phyloP scores from a whole-genome alignment of 2,329 filamentous ascomycete genomes.

The Thielaviopsis ethacetica region DNA sequence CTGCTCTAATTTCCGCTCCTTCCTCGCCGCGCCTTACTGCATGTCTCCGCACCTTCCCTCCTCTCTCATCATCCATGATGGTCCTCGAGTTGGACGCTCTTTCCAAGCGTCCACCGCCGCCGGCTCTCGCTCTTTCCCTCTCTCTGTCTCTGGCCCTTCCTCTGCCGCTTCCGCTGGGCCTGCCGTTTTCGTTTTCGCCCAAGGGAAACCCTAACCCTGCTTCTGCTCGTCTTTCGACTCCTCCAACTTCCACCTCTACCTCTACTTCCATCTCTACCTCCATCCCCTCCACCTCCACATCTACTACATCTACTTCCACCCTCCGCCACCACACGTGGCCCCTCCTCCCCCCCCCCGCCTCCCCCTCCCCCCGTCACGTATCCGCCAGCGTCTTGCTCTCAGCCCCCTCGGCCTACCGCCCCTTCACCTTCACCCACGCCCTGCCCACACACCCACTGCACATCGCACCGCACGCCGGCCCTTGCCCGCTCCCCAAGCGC shows the following conservation, averaged over 20 bases:
- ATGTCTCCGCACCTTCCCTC: too few species aligned
- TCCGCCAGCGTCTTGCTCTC: not conserved
- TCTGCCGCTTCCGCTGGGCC: not conserved
- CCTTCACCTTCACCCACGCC: not conserved
- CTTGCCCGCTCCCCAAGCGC: slow-evolving; percentile 27
- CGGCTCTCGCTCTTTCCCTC: not conserved
- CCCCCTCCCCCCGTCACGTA: not conserved
- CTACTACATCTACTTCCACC: not conserved
- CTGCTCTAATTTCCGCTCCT: not conserved
- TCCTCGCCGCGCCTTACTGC: not conserved
- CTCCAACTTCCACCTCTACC: too few species aligned
- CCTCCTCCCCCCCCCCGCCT: not conserved
- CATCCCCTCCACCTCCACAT: too few species aligned
- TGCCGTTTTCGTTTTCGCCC: too few species aligned
- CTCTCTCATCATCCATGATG: not conserved
- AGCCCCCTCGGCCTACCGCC: not conserved
- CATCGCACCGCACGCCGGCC: not conserved
- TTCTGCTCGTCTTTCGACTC: too few species aligned
- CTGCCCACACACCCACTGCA: not conserved
- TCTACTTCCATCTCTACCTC: too few species aligned
- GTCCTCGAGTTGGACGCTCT: not conserved
- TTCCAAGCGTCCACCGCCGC: not conserved
- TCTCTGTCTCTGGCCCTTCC: not conserved
- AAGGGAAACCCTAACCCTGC: too few species aligned
- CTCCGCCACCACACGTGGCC: not conserved